Percentiles rank a stretch among this genome's conserved stretches.
Evolutionary conservation across 75 land plant species (phyloP).

Genomic region (Sequoiadendron giganteum): DNA sequence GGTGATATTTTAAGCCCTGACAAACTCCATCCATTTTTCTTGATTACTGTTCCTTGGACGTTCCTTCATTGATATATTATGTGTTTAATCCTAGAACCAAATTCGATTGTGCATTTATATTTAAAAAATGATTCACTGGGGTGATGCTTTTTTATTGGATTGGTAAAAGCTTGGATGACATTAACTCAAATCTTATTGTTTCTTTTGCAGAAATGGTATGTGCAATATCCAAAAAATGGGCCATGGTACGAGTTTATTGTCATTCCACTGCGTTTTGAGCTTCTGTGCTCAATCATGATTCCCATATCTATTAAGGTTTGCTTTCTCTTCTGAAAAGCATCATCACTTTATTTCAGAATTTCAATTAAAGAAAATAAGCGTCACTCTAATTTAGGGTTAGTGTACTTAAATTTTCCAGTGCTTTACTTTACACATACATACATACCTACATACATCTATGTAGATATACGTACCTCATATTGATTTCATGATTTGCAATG

Average conservation of each 20-base stretch:
- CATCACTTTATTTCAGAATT: background rate
- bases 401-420: background rate
- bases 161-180: background rate
- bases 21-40: background rate
- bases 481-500: background rate
- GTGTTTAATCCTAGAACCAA: background rate
- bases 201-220: slow-evolving; percentile 89
- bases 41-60: background rate
- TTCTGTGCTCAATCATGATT: slow-evolving; percentile 99
- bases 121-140: background rate
- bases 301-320: slow-evolving; percentile 96
- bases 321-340: background rate
- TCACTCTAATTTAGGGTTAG: background rate
- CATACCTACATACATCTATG: background rate
- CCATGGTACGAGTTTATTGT: slow-evolving; percentile 97
- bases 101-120: background rate
- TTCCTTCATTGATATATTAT: background rate
- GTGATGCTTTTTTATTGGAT: background rate
- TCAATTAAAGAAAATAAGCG: background rate
- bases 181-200: background rate
- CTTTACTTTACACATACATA: background rate
- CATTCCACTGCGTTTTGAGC: slow-evolving; percentile 97
- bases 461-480: background rate
- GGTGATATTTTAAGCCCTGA: background rate
- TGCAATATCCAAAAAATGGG: slow-evolving; percentile 63